Evolutionary conservation across 306 rosid species (phyloP).

Genomic region (Mimosa bimucronata): DNA sequence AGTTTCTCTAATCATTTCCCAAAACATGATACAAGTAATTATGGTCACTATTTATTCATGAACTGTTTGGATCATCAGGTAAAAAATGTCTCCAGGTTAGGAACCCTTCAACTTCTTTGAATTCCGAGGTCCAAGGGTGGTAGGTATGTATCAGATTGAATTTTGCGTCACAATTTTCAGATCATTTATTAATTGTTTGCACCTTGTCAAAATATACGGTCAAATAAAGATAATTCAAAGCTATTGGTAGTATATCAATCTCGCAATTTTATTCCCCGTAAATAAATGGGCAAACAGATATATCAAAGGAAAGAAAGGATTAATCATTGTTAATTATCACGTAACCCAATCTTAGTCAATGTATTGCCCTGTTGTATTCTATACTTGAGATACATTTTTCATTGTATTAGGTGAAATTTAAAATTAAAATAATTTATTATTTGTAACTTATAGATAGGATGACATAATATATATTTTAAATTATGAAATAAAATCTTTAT

Average conservation of each 20-base stretch:
- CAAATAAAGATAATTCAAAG: neutral
- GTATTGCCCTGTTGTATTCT: neutral
- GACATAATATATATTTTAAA: neutral
- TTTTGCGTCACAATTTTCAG: neutral
- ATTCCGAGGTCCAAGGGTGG: neutral
- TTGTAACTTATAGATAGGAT: neutral
- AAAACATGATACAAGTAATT: slow-evolving; percentile 6
- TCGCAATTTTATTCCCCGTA: neutral
- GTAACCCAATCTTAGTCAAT: neutral
- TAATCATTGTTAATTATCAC: neutral
- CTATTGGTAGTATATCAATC: neutral
- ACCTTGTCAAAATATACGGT: neutral
- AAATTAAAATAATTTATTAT: neutral
- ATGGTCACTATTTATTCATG: neutral
- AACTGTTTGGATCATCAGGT: slow-evolving; percentile 8
- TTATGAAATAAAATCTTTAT: neutral
- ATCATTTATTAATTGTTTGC: neutral
- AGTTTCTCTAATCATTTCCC: slow-evolving; percentile 5
- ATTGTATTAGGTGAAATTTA: no score
- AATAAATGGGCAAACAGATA: neutral
- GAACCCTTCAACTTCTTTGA: slow-evolving; percentile 11
- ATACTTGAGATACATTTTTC: neutral
- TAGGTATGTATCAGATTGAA: neutral
- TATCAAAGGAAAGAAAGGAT: neutral
- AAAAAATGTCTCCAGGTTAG: neutral